Base-by-base conservation (phyloP, 257 asterid genomes). In the Solanum acaule region DNA sequence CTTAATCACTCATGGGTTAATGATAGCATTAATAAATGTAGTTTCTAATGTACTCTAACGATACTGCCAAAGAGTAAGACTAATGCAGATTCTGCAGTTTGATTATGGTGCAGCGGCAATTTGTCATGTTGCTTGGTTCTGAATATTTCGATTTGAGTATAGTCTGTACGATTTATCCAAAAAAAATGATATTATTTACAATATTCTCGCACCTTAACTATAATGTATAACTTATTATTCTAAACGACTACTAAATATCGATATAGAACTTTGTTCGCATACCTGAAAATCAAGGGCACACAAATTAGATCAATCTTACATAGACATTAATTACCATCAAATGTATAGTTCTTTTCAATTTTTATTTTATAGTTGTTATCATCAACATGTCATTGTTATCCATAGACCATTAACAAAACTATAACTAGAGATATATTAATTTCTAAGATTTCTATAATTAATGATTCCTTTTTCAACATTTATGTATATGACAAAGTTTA, bases 101-200 rank as follows among this genome's bases (percentile, higher is more conserved):
- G 79, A 46, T 84, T 46, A 88, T 89, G 87, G 82, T 76, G 87
- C 88, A 87, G 46, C 91, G 91, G 90, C 92, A 90, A 2, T 34
- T 7, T 71, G 86, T 65, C 88, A 23, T 70, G 89, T 70, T 65
- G 44, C 35, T 27, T 86, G 77, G 79, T 79, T 38, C 16, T 86
- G 20, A 83, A 8, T 61, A 27, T 72, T 49, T 29, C 9, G 37
- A 7, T n/a, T 77, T 13, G 61, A 4, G 1, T 71, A 33, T 0
- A 9, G 8, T 33, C 0, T 2, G 0, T 7, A 72, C 2, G 27
- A 6, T 70, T 70, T 29, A 6, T 29, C 15, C 2, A 23, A 1
- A 10, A n/a, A 63, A 59, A 7, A 59, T 0, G 0, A 59, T 59
- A 59, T 4, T 22, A 59, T 52, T 68, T 0, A 68, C 2, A 4